Evolutionary conservation across 129 eudicot genomes (phyloP).

Genomic region (Lactuca saligna): DNA sequence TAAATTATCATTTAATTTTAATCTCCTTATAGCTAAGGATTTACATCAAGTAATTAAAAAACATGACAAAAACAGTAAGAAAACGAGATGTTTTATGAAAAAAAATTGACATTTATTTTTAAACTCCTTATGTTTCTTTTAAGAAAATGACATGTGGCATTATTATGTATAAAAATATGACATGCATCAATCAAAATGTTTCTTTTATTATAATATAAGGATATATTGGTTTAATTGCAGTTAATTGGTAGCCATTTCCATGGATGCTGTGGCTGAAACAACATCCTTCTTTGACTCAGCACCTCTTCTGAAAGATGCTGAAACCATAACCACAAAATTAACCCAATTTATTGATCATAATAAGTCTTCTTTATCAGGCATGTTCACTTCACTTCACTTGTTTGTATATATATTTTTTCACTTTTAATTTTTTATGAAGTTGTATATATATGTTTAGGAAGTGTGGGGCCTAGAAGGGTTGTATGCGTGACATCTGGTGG

Average conservation of each 20-base stretch:
- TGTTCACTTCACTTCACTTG: slow-evolving; percentile 7
- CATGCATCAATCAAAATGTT: too few relatives aligned
- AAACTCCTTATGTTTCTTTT: too few relatives aligned
- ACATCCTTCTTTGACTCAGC: slow-evolving; percentile 71
- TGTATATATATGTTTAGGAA: slow-evolving; percentile 33
- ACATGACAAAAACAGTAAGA: too few relatives aligned
- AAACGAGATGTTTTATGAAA: too few relatives aligned
- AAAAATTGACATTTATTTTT: too few relatives aligned
- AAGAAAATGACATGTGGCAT: too few relatives aligned
- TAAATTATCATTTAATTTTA: too few relatives aligned
- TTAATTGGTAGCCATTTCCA: slow-evolving; percentile 13
- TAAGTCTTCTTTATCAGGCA: slow-evolving; percentile 48
- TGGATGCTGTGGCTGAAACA: slow-evolving; percentile 51
- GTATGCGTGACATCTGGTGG: slow-evolving; percentile 98
- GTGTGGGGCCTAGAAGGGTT: slow-evolving; percentile 46
- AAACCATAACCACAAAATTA: slow-evolving; percentile 42
- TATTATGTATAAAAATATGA: too few relatives aligned
- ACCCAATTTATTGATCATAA: slow-evolving; percentile 51
- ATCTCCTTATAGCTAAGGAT: too few relatives aligned
- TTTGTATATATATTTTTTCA: background rate
- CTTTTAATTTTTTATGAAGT: background rate
- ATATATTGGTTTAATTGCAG: too few relatives aligned
- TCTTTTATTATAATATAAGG: too few relatives aligned
- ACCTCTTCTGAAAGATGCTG: slow-evolving; percentile 64
- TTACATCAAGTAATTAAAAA: too few relatives aligned